phyloP scores from a whole-genome alignment of 164 flowering plant species.

The Vitis cinerea region DNA sequence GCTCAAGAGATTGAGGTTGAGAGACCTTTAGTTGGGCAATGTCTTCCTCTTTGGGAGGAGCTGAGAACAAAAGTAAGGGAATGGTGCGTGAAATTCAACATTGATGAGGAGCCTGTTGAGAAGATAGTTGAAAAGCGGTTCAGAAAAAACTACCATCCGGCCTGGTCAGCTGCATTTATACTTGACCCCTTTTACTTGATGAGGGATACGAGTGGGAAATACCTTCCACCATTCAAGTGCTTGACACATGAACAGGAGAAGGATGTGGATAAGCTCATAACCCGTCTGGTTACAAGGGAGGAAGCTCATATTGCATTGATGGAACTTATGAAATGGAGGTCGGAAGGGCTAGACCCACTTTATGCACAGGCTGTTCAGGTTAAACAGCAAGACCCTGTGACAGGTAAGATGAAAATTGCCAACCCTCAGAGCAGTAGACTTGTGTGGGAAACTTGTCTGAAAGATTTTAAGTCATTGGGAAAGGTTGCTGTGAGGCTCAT shows the following conservation, averaged over 20 bases:
- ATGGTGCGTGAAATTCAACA: constrained; percentile 39
- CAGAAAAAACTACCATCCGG: constrained; percentile 59
- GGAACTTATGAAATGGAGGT: constrained; percentile 80
- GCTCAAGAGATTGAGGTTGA: constrained; percentile 45
- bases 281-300: constrained; percentile 46
- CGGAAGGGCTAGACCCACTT: constrained; percentile 65
- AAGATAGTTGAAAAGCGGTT: constrained; percentile 43
- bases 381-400: constrained; percentile 50
- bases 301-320: constrained; percentile 62
- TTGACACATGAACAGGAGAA: constrained; percentile 62
- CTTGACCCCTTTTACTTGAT: constrained; percentile 59
- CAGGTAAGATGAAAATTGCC: constrained; percentile 64
- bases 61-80: constrained; percentile 39
- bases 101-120: constrained; percentile 32
- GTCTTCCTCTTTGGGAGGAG: constrained; percentile 53
- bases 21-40: constrained; percentile 45
- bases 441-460: constrained; percentile 65
- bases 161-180: constrained; percentile 70
- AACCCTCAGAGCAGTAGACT: constrained; percentile 64
- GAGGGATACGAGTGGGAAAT: constrained; percentile 53
- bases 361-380: constrained; percentile 73
- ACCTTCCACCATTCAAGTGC: constrained; percentile 66
- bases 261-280: constrained; percentile 59
- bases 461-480: constrained; percentile 48
- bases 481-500: constrained; percentile 50